phyloP scores from a whole-genome alignment of 1,284 basidiomycete genomes.

The Tranzscheliella williamsii region DNA sequence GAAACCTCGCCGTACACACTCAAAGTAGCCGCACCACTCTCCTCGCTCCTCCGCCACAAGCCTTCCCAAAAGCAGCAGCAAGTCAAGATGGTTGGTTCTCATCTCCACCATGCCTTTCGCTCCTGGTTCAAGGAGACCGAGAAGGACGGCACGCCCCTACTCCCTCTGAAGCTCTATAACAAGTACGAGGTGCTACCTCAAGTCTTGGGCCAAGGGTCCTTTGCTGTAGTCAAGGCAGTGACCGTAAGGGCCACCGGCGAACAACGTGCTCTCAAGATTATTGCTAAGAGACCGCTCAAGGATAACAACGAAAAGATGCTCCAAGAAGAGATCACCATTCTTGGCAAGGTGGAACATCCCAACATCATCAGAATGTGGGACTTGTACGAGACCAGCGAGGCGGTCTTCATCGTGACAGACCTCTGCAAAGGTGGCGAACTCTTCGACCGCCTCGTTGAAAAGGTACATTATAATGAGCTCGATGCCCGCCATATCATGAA shows the following conservation, averaged over 20 bases:
- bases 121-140: constrained; percentile 57
- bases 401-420: constrained; percentile 59
- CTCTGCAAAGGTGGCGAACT: constrained; percentile 58
- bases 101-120: constrained; percentile 51
- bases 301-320: constrained; percentile 56
- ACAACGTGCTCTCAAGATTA: constrained; percentile 58
- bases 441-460: constrained; percentile 56
- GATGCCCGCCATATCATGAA: constrained; percentile 57
- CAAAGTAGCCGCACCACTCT: neutral
- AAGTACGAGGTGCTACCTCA: constrained; percentile 49
- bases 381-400: constrained; percentile 59
- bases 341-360: constrained; percentile 51
- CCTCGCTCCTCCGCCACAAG: constrained; percentile 7
- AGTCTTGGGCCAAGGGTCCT: constrained; percentile 55
- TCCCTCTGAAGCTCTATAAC: constrained; percentile 47
- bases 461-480: constrained; percentile 55
- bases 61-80: constrained; percentile 29
- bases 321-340: constrained; percentile 55
- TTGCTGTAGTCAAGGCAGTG: constrained; percentile 55
- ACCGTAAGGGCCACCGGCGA: constrained; percentile 40
- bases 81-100: constrained; percentile 50
- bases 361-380: constrained; percentile 60
- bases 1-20: neutral
- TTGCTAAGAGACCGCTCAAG: constrained; percentile 56
- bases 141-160: constrained; percentile 47